These are phyloP conservation scores for Beta lomatogona DNA, from an alignment of 179 eudicot genomes.

Conservation along the genomic window DNA sequence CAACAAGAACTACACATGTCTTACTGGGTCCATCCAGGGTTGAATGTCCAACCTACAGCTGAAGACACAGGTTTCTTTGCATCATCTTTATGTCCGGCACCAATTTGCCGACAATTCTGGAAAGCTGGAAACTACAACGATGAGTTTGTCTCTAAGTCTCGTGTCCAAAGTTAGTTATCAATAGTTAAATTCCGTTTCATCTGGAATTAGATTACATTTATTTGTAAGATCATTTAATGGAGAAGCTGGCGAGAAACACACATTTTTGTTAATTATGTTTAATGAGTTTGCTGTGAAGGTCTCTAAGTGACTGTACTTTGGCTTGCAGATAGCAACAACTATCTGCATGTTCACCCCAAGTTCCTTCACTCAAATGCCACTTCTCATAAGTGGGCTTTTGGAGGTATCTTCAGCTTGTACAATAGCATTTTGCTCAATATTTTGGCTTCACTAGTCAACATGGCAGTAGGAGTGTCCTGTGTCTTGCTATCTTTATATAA, in stretches of 20 bases:
- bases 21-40: slow-evolving; percentile 29
- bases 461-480: slow-evolving; percentile 3
- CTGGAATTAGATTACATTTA: not conserved
- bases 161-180: slow-evolving; percentile 46
- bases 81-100: slow-evolving; percentile 61
- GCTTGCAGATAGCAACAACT: slow-evolving; percentile 54
- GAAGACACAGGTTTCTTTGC: slow-evolving; percentile 52
- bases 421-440: not conserved
- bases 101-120: slow-evolving; percentile 90
- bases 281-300: slow-evolving; percentile 12
- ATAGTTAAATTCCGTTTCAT: slow-evolving; percentile 6
- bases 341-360: slow-evolving; percentile 82
- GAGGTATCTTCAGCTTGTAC: slow-evolving; percentile 56
- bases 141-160: slow-evolving; percentile 46
- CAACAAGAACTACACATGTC: slow-evolving; percentile 29
- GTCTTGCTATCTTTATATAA: slow-evolving; percentile 8
- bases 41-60: slow-evolving; percentile 36
- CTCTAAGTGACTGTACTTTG: slow-evolving; percentile 17
- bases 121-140: slow-evolving; percentile 76
- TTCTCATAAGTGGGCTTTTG: slow-evolving; percentile 98
- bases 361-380: slow-evolving; percentile 97
- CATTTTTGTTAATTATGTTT: not conserved
- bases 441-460: slow-evolving; percentile 1
- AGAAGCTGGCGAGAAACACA: not conserved
- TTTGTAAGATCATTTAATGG: not conserved